Evolutionary conservation across 2,329 filamentous ascomycete species (phyloP), one percentile per base, ranked within the genome.

Genomic region (Neonectria magnoliae): DNA sequence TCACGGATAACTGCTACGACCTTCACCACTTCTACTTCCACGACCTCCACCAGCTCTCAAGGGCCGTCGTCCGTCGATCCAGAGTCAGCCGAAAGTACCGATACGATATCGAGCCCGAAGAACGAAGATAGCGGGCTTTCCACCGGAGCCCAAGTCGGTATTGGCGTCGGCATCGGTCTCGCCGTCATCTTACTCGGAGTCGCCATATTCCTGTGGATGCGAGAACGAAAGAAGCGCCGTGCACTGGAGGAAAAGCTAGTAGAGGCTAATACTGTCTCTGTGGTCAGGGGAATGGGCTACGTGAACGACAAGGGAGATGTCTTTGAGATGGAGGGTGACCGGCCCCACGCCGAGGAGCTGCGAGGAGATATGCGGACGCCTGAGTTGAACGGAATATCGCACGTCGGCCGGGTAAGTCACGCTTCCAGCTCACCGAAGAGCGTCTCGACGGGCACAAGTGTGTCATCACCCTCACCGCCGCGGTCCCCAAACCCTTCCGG

Each of bases 261-360:
- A 13, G 50, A 62, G 20, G 53, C 56, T 1, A 55, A 68, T 33
- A 55, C 51, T 1, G 55, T 54, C 11, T 55, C 61, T 42, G 25
- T 13, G 25, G 42, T 5, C 18, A 53, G 0, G 3, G 45, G 61
- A 2, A 20, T 56, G 9, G 27, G 2, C 20, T 60, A 36, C 60
- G 42, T 27, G 16, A 51, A 45, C 3, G 42, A 52, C 2, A 60
- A 44, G 38, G 53, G 51, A 7, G 54, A 38, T 1, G 25, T 69
- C 10, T 67, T 61, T n/a, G 71, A 73, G 59, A 73, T 73, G 71
- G 71, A 73, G 20, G 71, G 71, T 4, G 68, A 72, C 33, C 59
- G 69, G 33, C 67, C 70, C 11, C 58, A 65, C 5, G 53, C 52
- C 2, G 62, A 66, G 14, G 71, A 73, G 50, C 44, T 73, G 16